Conservation (phyloP, 257 asterid genomes). For the Nicotiana attenuata region DNA sequence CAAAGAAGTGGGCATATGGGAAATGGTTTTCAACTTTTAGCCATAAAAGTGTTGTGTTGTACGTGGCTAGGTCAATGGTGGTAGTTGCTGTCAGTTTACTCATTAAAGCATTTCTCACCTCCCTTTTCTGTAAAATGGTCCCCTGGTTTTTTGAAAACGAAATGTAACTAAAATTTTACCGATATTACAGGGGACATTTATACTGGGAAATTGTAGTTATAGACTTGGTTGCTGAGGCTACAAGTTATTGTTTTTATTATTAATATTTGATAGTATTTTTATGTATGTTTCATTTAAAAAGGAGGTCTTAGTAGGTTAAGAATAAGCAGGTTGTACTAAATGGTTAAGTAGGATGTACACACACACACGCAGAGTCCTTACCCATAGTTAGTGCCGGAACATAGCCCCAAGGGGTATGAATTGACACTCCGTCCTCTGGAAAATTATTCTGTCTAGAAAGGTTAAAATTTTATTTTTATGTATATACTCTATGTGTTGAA, state of each 20-base stretch:
- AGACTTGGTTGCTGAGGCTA: not conserved
- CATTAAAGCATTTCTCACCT: not conserved
- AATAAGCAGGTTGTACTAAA: not conserved
- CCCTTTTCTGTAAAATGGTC: not conserved
- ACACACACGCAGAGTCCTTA: not conserved
- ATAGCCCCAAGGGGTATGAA: too few species aligned
- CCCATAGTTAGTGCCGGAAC: too few species aligned
- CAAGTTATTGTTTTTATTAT: not conserved
- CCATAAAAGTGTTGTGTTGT: not conserved
- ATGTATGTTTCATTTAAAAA: not conserved
- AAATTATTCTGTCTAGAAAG: too few species aligned
- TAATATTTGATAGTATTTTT: not conserved
- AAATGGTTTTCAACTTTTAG: constrained; percentile 4
- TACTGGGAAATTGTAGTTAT: not conserved
- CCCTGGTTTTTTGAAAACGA: constrained; percentile 5
- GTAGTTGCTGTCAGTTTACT: constrained; percentile 1
- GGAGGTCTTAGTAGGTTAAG: not conserved
- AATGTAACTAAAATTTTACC: not conserved
- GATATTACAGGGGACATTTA: not conserved
- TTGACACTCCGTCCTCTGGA: too few species aligned
- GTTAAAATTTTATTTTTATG: too few species aligned
- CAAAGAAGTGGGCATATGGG: constrained; percentile 2
- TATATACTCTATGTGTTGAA: too few species aligned
- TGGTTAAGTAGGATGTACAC: not conserved
- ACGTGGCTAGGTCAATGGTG: not conserved